Evolutionary conservation across 2,329 filamentous ascomycete species (phyloP).

Genomic region (Grosmannia clavigera): DNA sequence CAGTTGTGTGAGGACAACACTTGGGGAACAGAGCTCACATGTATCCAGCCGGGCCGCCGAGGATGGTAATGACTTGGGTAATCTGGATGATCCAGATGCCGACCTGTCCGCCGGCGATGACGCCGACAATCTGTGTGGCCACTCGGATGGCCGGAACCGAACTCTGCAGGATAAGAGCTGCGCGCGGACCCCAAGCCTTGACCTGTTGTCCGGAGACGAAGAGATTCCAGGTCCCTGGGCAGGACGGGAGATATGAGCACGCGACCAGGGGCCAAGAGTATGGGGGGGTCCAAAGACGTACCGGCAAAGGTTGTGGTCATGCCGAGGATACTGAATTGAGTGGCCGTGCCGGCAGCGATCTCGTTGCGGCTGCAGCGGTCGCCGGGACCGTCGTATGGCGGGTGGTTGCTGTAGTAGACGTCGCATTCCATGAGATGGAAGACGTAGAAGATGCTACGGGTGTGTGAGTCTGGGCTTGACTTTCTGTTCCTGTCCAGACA

Average conservation of each 20-base stretch:
- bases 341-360: conserved; percentile 52
- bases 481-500: background rate
- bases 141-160: conserved; percentile 53
- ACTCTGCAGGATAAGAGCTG: conserved; percentile 49
- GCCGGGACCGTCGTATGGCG: conserved; percentile 30
- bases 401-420: conserved; percentile 49
- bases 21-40: conserved; percentile 25
- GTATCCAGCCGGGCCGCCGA: conserved; percentile 59
- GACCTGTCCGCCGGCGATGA: conserved; percentile 42
- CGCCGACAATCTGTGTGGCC: conserved; percentile 50
- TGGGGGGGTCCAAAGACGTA: background rate
- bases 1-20: background rate
- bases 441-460: conserved; percentile 39
- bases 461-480: background rate
- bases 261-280: too few species aligned
- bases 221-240: conserved; percentile 41
- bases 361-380: conserved; percentile 48
- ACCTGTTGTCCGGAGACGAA: conserved; percentile 56
- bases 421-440: conserved; percentile 64
- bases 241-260: background rate
- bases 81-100: conserved; percentile 59
- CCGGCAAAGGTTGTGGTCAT: conserved; percentile 58
- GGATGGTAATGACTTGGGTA: conserved; percentile 53
- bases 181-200: conserved; percentile 51
- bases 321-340: conserved; percentile 50